These are phyloP conservation scores for Penicillium occitanis DNA, from an alignment of 2,329 filamentous ascomycete genomes.

Conservation along the genomic window DNA sequence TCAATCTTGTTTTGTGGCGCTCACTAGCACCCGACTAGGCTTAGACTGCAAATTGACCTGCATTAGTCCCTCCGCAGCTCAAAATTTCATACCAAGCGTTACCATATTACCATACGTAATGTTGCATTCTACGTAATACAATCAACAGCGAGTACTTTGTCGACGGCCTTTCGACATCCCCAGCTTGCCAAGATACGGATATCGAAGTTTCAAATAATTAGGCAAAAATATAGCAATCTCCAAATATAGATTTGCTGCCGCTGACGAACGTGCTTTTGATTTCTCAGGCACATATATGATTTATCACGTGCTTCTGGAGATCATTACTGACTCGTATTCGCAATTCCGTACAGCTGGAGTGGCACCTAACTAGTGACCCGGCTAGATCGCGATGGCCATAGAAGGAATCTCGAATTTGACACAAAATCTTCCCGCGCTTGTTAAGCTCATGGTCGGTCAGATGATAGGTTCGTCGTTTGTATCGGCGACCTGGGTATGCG, in stretches of 20 bases:
- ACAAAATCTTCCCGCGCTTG: not conserved
- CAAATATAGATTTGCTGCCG: not conserved
- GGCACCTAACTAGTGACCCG: not conserved
- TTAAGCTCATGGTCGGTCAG: not conserved
- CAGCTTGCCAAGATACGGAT: not conserved
- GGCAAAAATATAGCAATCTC: not conserved
- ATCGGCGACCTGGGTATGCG: not conserved
- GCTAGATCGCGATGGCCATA: not conserved
- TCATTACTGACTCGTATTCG: not conserved
- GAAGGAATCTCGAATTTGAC: not conserved
- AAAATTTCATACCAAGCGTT: not conserved
- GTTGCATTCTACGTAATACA: not conserved
- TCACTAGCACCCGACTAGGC: not conserved
- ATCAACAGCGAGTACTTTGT: not conserved
- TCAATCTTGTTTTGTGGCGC: constrained; percentile 18
- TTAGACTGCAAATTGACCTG: not conserved
- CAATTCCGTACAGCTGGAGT: not conserved
- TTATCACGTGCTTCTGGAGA: not conserved
- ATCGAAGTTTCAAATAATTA: not conserved
- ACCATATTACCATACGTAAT: not conserved
- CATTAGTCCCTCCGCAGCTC: not conserved
- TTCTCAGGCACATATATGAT: not conserved
- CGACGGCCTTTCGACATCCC: not conserved
- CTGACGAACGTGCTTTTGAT: not conserved
- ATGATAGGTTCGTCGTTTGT: not conserved